Base-by-base conservation (phyloP, 2,329 filamentous ascomycete genomes). In the Pseudocercospora pini-densiflorae region DNA sequence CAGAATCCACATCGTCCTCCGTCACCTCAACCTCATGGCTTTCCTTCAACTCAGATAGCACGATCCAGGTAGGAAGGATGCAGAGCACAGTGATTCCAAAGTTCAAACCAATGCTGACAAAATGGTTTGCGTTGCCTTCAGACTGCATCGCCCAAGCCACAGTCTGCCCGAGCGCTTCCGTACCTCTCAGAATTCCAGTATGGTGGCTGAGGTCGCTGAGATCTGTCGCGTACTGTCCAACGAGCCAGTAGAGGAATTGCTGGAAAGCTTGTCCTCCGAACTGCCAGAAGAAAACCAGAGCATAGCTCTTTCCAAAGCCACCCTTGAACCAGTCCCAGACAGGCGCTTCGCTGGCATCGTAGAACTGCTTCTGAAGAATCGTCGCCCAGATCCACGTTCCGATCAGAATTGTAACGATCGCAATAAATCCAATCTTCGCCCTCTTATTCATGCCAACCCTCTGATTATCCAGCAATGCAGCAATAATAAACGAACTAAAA, bases 351-450 rank as follows among this genome's bases (percentile, higher is more conserved):
- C 4, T 12, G 1, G 57, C 57, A 24, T 54, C 45, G 24, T 64
- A 60, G 24, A 60, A 64, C 54, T 64, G 31, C 14, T 64, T 60
- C 33, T 68, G 65, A 3, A 71, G 51, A 3, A 71, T 57, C n/a
- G 65, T 63, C 10, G 63, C 68, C 69, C 69, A 71, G 43, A 66
- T 65, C 67, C 68, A 71, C 21, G 65, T 65, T 31, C 62, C 69
- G 5, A 66, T 61, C 12, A 68, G 57, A 51, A 69, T 57, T 12
- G 54, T 45, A 5, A 66, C 45, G 31, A 71, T 62, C 60, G 60
- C 61, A 16, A 60, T 16, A 54, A 70, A 71, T 3, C 59, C 63
- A 21, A 61, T 71, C 47, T 71, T 72, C 14, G 68, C 77, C 3
- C 77, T 74, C 61, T 63, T 59, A 49, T 29, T 68, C 69, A 63